Evolutionary conservation across 441 rosid species (phyloP).

Genomic region (Populus trichocarpa): DNA sequence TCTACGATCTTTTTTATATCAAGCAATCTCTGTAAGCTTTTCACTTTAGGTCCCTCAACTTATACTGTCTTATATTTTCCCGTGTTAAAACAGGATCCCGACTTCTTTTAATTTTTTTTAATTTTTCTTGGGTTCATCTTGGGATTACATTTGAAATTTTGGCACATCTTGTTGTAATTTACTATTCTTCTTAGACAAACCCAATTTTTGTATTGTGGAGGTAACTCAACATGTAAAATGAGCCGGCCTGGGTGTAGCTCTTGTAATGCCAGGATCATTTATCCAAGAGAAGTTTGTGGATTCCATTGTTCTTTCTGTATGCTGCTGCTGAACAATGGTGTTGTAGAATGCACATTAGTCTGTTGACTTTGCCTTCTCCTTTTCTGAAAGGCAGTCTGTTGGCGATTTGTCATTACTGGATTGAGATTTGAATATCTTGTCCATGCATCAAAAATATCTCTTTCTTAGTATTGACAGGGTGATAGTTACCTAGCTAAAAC

Average conservation of each 20-base stretch:
- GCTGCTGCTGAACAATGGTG: not conserved
- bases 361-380: not conserved
- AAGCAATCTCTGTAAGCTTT: conserved; percentile 18
- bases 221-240: not conserved
- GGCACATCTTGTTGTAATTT: not conserved
- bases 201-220: not conserved
- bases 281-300: not conserved
- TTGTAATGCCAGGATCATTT: not conserved
- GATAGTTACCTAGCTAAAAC: not conserved
- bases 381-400: not conserved
- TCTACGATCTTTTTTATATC: not conserved
- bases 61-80: not conserved
- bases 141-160: not conserved
- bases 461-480: not conserved
- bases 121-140: not conserved
- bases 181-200: not conserved
- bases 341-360: not conserved
- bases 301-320: not conserved
- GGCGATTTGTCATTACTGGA: not conserved
- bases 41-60: not conserved
- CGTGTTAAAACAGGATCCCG: not conserved
- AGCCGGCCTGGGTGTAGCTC: not conserved
- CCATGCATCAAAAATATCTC: not conserved
- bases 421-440: not conserved
- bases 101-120: not conserved